phyloP scores from a whole-genome alignment of 2,329 filamentous ascomycete species.

The Geosmithia putterillii region DNA sequence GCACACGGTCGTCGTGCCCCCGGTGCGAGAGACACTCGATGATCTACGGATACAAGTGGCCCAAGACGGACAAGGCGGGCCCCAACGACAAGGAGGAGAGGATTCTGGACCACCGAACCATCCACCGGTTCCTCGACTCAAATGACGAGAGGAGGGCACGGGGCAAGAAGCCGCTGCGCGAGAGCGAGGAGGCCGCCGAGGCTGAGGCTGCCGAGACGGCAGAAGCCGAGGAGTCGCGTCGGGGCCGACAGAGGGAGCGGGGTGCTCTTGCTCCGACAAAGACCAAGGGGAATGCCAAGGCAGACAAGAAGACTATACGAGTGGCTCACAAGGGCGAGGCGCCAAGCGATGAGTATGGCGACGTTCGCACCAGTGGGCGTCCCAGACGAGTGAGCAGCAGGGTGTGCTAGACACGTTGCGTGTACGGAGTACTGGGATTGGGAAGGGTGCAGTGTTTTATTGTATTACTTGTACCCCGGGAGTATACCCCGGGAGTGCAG shows the following conservation, averaged over 20 bases:
- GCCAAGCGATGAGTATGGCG: conserved; percentile 8
- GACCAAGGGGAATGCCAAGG: not conserved
- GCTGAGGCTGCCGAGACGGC: conserved; percentile 11
- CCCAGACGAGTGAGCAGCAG: conserved; percentile 19
- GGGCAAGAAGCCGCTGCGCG: conserved; percentile 20
- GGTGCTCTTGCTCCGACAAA: not conserved
- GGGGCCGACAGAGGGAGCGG: conserved; percentile 12
- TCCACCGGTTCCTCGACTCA: conserved; percentile 71
- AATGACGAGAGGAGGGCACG: conserved; percentile 51
- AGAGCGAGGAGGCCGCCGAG: conserved; percentile 8
- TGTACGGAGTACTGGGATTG: no score
- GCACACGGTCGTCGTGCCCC: conserved; percentile 74
- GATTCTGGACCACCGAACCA: conserved; percentile 71
- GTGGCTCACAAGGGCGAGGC: conserved; percentile 1
- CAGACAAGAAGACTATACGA: conserved; percentile 1
- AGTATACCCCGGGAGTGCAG: no score
- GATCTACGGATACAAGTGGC: conserved; percentile 90
- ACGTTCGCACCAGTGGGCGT: conserved; percentile 19
- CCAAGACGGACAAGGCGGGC: conserved; percentile 78
- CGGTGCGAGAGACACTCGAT: conserved; percentile 93
- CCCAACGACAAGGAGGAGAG: conserved; percentile 59
- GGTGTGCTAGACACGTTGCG: conserved; percentile 5
- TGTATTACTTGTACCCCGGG: no score
- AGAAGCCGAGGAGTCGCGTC: conserved; percentile 10
- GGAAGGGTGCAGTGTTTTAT: no score